These are phyloP conservation scores for Lentinula sp. DNA, from an alignment of 768 basidiomycete species.

Conservation along the genomic window DNA sequence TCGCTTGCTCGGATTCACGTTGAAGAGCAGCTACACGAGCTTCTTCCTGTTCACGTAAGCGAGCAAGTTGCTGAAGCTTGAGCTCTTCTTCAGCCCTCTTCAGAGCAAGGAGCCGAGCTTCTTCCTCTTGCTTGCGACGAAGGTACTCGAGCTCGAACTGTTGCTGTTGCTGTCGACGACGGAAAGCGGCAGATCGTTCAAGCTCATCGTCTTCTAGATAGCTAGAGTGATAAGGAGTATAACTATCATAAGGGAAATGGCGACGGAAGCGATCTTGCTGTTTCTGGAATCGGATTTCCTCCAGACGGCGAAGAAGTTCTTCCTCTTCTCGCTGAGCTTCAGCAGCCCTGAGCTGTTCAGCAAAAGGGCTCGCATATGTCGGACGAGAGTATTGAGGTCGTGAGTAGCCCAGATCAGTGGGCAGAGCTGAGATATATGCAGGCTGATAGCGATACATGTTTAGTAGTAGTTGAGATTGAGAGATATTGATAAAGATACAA, in stretches of 20 bases:
- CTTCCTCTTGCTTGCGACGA: background rate
- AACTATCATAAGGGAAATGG: background rate
- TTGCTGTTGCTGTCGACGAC: slow-evolving; percentile 1
- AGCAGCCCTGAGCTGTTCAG: slow-evolving; percentile 25
- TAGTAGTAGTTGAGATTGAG: background rate
- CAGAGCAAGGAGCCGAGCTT: background rate
- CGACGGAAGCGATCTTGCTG: background rate
- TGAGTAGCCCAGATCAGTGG: background rate
- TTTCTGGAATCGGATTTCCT: slow-evolving; percentile 16
- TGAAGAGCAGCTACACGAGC: background rate
- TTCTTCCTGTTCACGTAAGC: slow-evolving; percentile 3
- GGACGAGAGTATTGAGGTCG: slow-evolving; percentile 20
- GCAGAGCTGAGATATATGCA: background rate
- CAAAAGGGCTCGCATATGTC: slow-evolving; percentile 29
- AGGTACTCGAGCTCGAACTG: background rate
- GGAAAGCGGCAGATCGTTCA: background rate
- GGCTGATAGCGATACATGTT: slow-evolving; percentile 4
- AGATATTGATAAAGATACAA: background rate
- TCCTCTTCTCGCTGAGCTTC: slow-evolving; percentile 14
- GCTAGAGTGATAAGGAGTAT: background rate
- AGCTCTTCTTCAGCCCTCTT: background rate
- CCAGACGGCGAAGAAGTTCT: slow-evolving; percentile 8
- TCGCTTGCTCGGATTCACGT: background rate
- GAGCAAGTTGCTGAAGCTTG: background rate
- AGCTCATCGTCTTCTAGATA: background rate